These are phyloP conservation scores for Paulownia fortunei DNA, from an alignment of 257 asterid genomes.

Conservation along the genomic window DNA sequence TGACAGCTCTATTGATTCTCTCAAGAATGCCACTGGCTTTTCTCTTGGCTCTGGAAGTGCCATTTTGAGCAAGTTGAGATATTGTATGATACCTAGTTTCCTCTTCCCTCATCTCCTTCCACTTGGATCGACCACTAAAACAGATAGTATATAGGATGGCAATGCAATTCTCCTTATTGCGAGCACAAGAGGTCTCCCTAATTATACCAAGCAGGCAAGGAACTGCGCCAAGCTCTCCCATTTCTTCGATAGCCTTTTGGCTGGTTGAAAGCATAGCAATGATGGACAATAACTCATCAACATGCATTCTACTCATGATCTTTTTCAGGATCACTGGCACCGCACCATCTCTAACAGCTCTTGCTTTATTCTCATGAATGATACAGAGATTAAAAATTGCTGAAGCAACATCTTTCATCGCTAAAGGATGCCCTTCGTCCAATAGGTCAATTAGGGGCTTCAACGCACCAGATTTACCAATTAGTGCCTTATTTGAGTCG, in stretches of 20 bases:
- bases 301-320: slow-evolving; percentile 51
- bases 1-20: slow-evolving; percentile 55
- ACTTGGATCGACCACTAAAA: slow-evolving; percentile 59
- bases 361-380: slow-evolving; percentile 66
- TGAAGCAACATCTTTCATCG: slow-evolving; percentile 79
- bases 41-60: slow-evolving; percentile 91
- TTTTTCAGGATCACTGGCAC: slow-evolving; percentile 68
- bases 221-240: slow-evolving; percentile 73
- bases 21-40: slow-evolving; percentile 81
- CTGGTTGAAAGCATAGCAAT: slow-evolving; percentile 81
- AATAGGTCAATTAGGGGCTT: slow-evolving; percentile 70
- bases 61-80: slow-evolving; percentile 69
- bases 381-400: slow-evolving; percentile 83
- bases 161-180: slow-evolving; percentile 82
- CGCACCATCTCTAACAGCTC: slow-evolving; percentile 78
- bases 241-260: slow-evolving; percentile 74
- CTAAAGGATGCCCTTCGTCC: slow-evolving; percentile 67
- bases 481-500: slow-evolving; percentile 74
- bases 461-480: slow-evolving; percentile 76
- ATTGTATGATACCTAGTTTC: slow-evolving; percentile 60
- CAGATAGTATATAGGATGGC: slow-evolving; percentile 72
- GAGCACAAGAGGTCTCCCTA: slow-evolving; percentile 67
- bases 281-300: slow-evolving; percentile 79
- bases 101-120: slow-evolving; percentile 79
- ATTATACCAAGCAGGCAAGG: slow-evolving; percentile 65